These are phyloP conservation scores for Phlebiopsis gigantea DNA, from an alignment of 768 basidiomycete species.

Conservation along the genomic window DNA sequence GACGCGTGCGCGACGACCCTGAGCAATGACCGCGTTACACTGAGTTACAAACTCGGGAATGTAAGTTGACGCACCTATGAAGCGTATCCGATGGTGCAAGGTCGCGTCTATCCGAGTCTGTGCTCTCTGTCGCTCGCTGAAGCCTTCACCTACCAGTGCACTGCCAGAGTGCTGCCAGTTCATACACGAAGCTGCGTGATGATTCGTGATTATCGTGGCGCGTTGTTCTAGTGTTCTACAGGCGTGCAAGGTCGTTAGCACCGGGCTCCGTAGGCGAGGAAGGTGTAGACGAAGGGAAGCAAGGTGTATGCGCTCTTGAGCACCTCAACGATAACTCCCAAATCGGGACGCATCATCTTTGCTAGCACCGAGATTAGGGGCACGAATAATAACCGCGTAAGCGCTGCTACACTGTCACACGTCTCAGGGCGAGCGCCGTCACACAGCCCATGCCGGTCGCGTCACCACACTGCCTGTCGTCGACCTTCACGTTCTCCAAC, in stretches of 20 bases:
- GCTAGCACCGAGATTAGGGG: neutral
- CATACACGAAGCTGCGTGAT: neutral
- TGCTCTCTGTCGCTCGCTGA: neutral
- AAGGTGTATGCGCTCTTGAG: neutral
- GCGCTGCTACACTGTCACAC: neutral
- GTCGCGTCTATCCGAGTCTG: no score
- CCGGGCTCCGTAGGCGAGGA: neutral
- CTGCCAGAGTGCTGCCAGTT: slow-evolving; percentile 3
- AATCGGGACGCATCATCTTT: neutral
- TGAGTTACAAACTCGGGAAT: no score
- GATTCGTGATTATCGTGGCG: neutral
- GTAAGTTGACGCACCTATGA: no score
- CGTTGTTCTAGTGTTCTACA: neutral
- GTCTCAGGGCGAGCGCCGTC: slow-evolving; percentile 2
- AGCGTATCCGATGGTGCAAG: neutral
- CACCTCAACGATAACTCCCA: neutral
- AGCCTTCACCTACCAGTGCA: neutral
- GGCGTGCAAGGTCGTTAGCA: neutral
- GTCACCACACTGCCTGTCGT: slow-evolving; percentile 10
- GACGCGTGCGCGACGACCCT: neutral
- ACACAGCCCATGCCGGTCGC: slow-evolving; percentile 1
- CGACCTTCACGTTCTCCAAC: slow-evolving; percentile 12
- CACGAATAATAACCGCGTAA: neutral
- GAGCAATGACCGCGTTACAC: neutral
- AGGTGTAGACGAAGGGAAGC: neutral